Evolutionary conservation across 2,329 filamentous ascomycete genomes (phyloP).

Genomic region (Aspergillus terreus): DNA sequence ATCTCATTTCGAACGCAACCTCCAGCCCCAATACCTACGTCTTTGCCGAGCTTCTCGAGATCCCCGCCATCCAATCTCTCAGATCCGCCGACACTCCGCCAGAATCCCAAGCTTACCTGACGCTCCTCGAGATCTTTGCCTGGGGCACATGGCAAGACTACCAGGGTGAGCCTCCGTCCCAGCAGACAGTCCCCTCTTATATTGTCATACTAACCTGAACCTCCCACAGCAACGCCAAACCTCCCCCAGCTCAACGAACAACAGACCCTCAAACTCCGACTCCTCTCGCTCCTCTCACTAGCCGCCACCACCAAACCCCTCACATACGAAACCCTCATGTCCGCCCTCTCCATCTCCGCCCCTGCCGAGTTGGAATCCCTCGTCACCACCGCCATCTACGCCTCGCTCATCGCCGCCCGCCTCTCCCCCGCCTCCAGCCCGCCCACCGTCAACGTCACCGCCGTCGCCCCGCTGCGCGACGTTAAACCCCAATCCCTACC

Average conservation of each 20-base stretch:
- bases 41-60: conserved; percentile 88
- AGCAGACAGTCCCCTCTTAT: not conserved
- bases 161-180: conserved; percentile 44
- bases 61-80: conserved; percentile 73
- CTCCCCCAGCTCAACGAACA: conserved; percentile 69
- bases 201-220: not conserved
- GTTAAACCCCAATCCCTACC: conserved; percentile 70
- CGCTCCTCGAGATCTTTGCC: conserved; percentile 81
- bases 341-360: conserved; percentile 63
- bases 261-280: conserved; percentile 81
- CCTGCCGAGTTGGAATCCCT: conserved; percentile 75
- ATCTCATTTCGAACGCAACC: conserved; percentile 82
- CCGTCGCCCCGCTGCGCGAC: conserved; percentile 82
- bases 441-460: conserved; percentile 70
- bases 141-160: conserved; percentile 87
- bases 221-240: conserved; percentile 38
- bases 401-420: conserved; percentile 74
- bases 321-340: conserved; percentile 67
- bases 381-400: conserved; percentile 83
- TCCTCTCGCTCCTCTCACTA: conserved; percentile 82
- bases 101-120: conserved; percentile 63
- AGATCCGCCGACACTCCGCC: conserved; percentile 48
- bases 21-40: conserved; percentile 86
- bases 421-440: conserved; percentile 82
- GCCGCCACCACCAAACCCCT: conserved; percentile 65